Base-by-base conservation (phyloP, 169 alveolate species). In the Babesia ovata region DNA sequence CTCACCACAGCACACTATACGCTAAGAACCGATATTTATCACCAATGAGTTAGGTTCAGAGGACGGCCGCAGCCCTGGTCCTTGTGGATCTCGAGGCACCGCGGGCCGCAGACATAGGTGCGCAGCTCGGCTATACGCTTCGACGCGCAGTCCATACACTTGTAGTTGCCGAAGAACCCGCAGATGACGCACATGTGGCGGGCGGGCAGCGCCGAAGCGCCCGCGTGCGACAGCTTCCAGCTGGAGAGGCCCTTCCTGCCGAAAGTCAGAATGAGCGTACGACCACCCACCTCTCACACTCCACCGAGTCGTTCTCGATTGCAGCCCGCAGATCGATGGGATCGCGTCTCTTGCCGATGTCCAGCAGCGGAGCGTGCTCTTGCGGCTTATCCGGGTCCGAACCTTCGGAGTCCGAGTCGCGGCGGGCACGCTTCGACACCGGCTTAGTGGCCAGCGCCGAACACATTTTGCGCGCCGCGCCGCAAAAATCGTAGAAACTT, bases 301-400 rank as follows among this genome's bases (percentile, higher is more conserved):
- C 94, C 48, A 66, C 92, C 22, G 82, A 90, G 70, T 90, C 94
- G 59, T 86, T 93, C 49, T 87, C 92, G 26, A 90, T 60, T n/a
- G 83, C 85, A 50, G 85, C 62, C 28, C 84, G 77, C 29, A 90
- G 56, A 67, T 90, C 94, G 46, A 86, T 70, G 63, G 87, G 76
- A 49, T 86, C 92, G 33, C 92, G 82, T 62, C 70, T 85, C 48
- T 86, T 90, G 58, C 63, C 77, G 53, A 81, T 73, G 48, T 58
- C 57, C 52, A 56, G 56, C 13, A 42, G 54, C n/a, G 82, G 44
- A 13, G 59, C 78, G 45, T 83, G 70, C 57, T 39, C 42, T 45
- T 58, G 84, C 53, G 83, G 61, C 54, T 36, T 33, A 3, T 66
- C 81, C 0, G 76, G 49, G 29, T 58, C 87, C 19, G 73, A 59